Conservation (phyloP, 176 grass and related monocot genomes). For the Urochloa ruziziensis region DNA sequence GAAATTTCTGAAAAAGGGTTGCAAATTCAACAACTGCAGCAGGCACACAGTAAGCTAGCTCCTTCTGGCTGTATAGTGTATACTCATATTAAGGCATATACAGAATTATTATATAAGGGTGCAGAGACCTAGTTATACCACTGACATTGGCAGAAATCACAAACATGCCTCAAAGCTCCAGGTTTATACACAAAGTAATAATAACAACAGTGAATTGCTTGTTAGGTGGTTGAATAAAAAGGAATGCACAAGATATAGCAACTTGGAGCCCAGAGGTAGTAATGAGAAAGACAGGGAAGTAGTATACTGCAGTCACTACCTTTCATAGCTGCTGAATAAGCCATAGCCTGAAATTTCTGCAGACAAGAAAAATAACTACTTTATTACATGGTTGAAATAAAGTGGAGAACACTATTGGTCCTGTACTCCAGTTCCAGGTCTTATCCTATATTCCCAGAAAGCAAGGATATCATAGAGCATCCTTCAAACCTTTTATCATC, state of each 20-base stretch:
- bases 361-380: slow-evolving; percentile 8
- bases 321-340: slow-evolving; percentile 64
- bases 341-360: slow-evolving; percentile 63
- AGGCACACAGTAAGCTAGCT: not conserved
- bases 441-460: not conserved
- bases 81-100: not conserved
- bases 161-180: slow-evolving; percentile 1
- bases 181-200: not conserved
- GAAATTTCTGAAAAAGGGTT: not conserved
- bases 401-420: slow-evolving; percentile 12
- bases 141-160: not conserved
- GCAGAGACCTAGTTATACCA: slow-evolving; percentile 3
- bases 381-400: slow-evolving; percentile 16
- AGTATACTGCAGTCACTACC: slow-evolving; percentile 33
- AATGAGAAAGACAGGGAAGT: not conserved
- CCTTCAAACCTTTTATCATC: slow-evolving; percentile 1
- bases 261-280: not conserved
- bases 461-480: not conserved
- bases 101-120: not conserved
- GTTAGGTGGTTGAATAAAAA: slow-evolving; percentile 19
- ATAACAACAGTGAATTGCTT: not conserved
- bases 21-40: not conserved
- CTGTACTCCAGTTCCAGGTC: not conserved
- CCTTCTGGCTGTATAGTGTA: not conserved
- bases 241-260: not conserved